Base-by-base conservation (phyloP, 345 rosid genomes). In the Gossypium raimondii region DNA sequence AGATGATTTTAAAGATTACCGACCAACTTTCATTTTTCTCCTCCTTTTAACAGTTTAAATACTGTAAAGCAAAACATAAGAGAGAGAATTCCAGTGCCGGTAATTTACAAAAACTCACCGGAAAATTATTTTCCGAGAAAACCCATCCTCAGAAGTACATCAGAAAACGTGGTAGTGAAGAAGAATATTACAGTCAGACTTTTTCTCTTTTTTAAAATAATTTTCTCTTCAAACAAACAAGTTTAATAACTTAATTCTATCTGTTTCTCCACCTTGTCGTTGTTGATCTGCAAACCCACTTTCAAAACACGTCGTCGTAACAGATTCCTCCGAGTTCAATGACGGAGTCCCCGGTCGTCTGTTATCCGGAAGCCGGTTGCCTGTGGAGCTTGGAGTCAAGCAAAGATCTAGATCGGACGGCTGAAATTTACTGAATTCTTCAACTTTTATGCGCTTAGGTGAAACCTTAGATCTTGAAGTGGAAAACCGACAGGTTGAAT, bases 241-340 rank as follows among this genome's bases (percentile, higher is more conserved):
- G 70, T 80, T 86, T 44, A 92, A 78, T 70, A 76, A 63, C 78
- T 69, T 34, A 34, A 34, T 74, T 61, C 45, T 75, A 29, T 70
- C 76, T 68, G 60, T 65, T 75, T 77, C 81, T 51, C 75, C 86
- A 68, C 83, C 83, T 34, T 34, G 7, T 34, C 7, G 41, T 47
- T 64, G 73, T 53, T 27, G 70, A 51, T 80, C 84, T 57, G 83
- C 81, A 4, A 52, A 47, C 45, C 88, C 86, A 62, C 86, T 87
- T 10, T 88, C 90, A 11, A 83, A 80, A 67, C 88, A 87, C 16
- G 97, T 86, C 43, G 94, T 93, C 68, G 90, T 89, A 14, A 69
- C 93, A 1, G 97, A 94, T 66, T 87, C 97, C 84, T 90, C 97
- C 4, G 97, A 94, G 78, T 88, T 92, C 97, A 90, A 87, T 13